These are phyloP conservation scores for Angophora floribunda DNA, from an alignment of 345 rosid genomes.

Conservation along the genomic window DNA sequence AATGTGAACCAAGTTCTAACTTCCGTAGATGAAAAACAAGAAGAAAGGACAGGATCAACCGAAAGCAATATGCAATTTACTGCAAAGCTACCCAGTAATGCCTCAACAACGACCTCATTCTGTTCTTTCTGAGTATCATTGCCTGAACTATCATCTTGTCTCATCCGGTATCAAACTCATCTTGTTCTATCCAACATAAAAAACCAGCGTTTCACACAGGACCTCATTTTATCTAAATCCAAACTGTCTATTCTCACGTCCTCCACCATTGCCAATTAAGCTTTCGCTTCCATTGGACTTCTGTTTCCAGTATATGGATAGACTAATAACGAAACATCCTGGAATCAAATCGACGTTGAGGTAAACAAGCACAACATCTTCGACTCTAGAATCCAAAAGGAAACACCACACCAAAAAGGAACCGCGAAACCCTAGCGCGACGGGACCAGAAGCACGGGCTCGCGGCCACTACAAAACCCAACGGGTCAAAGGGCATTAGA, in stretches of 20 bases:
- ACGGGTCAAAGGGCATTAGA: background rate
- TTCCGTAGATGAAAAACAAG: background rate
- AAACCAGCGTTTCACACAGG: background rate
- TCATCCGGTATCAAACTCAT: background rate
- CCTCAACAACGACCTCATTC: accelerated
- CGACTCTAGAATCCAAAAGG: background rate
- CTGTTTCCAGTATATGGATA: background rate
- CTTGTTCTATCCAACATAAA: background rate
- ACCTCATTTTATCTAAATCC: background rate
- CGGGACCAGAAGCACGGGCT: background rate
- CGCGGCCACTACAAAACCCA: background rate
- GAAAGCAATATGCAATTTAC: background rate
- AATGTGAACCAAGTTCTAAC: background rate
- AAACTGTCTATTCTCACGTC: background rate
- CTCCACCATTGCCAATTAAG: background rate
- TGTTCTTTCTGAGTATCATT: background rate
- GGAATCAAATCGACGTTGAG: background rate
- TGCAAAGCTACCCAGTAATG: background rate
- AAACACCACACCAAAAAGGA: background rate
- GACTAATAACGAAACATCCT: background rate
- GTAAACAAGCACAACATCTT: background rate
- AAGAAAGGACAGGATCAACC: background rate
- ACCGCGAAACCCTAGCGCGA: background rate
- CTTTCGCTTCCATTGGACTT: background rate
- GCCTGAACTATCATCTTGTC: background rate